Base-by-base conservation (phyloP, 306 rosid genomes). In the Begonia masoniana region DNA sequence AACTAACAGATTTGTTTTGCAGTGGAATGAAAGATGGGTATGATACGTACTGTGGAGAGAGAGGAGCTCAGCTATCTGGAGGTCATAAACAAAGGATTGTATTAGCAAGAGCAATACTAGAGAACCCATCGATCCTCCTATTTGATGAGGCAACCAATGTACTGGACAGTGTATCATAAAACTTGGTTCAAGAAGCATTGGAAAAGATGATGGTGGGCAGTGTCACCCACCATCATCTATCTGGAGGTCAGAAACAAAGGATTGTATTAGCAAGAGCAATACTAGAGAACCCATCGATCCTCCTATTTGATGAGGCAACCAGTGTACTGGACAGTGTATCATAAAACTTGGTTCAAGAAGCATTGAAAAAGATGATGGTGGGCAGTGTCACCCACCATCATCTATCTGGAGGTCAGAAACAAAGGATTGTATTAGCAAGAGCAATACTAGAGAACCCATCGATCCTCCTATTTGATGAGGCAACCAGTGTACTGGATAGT, bases 31-130 rank as follows among this genome's bases (percentile, higher is more conserved):
- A 73, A 55, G 91, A 70, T 49, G 99, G 88, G 55, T 86, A 81
- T 61, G 70, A 77, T 9, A 85, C 96, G 50, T 55, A 74, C 51
- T 86, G 99, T 41, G 94, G 99, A 36, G 94, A 91, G 66, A 67
- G 99, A 78, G 88, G 97, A 47, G 82, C 71, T 57, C 96, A 91
- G 45, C 79, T 89, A 47, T 85, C 95, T 19, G 94, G 95, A 47
- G 94, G 99, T 10, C 99, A 86, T 66, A 91, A 91, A 55, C 99
- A 91, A 54, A 81, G 92, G 66, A 68, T 91, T 52, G 96, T 92
- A 9, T 71, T 81, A 50, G 99, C 96, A 1, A 73, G 96, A 12
- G 96, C 96, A 4, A 74, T 86, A 52, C 64, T 83, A 54, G 86
- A 81, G 84, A 83, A 83, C 47, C 86, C 94, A 7, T 54, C 94